These are phyloP conservation scores for Phytopythium litorale DNA, from an alignment of 352 stramenopile genomes.

Conservation along the genomic window DNA sequence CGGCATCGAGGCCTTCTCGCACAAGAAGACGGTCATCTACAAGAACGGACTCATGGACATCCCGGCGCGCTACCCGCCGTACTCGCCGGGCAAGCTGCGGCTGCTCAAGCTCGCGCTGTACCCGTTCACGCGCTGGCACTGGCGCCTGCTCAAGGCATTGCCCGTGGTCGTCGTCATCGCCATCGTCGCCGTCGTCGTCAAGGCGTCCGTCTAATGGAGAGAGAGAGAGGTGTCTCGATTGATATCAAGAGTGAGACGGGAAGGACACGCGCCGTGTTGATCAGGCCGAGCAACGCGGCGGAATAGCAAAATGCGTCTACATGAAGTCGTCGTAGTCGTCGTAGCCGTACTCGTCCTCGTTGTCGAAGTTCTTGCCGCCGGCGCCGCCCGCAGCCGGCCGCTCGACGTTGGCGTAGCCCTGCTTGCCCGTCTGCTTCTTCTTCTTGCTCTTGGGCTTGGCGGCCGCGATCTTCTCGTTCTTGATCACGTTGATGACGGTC, in stretches of 20 bases:
- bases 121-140: slow-evolving; percentile 39
- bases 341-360: slow-evolving; percentile 59
- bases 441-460: slow-evolving; percentile 85
- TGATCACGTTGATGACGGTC: slow-evolving; percentile 85
- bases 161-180: slow-evolving; percentile 22
- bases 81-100: slow-evolving; percentile 25
- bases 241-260: neutral
- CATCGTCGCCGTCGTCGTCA: slow-evolving; percentile 25
- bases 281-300: neutral
- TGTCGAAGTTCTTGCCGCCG: slow-evolving; percentile 28
- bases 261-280: neutral
- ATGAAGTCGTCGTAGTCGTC: slow-evolving; percentile 88
- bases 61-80: slow-evolving; percentile 52
- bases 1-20: slow-evolving; percentile 78
- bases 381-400: slow-evolving; percentile 37
- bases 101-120: slow-evolving; percentile 40
- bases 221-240: neutral
- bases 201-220: slow-evolving; percentile 14
- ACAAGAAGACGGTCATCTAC: slow-evolving; percentile 63
- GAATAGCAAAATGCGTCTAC: slow-evolving; percentile 31
- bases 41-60: slow-evolving; percentile 59
- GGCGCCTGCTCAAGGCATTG: slow-evolving; percentile 29
- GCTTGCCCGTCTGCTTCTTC: slow-evolving; percentile 76
- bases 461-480: slow-evolving; percentile 84
- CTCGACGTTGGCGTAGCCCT: slow-evolving; percentile 82